Conservation (phyloP, 345 rosid genomes). For the Angophora floribunda region DNA sequence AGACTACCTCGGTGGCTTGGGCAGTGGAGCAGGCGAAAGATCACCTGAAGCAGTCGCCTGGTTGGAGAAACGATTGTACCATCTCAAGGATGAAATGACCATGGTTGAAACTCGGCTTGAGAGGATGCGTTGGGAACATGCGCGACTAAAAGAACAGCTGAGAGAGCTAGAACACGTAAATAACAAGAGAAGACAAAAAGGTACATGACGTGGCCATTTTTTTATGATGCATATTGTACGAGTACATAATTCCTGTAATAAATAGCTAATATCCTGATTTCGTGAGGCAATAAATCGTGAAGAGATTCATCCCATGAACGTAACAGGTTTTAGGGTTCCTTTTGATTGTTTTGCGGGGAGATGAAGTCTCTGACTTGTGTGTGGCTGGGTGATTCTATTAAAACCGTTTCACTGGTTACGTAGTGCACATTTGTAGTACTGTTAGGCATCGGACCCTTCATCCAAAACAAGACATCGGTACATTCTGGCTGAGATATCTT, state of each 20-base stretch:
- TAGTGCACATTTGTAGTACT: not conserved
- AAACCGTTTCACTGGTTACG: not conserved
- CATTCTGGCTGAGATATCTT: not conserved
- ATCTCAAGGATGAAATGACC: slow-evolving; percentile 67
- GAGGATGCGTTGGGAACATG: slow-evolving; percentile 57
- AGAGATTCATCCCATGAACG: not conserved
- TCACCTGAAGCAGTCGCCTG: slow-evolving; percentile 39
- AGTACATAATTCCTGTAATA: not conserved
- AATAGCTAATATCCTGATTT: not conserved
- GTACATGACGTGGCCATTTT: not conserved
- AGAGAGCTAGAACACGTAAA: slow-evolving; percentile 29
- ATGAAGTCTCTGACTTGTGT: not conserved
- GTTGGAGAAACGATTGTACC: slow-evolving; percentile 67
- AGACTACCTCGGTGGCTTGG: slow-evolving; percentile 16
- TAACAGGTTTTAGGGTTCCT: not conserved
- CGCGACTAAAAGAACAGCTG: slow-evolving; percentile 42
- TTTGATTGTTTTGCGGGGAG: not conserved
- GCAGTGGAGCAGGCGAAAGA: slow-evolving; percentile 13
- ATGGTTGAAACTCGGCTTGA: slow-evolving; percentile 70
- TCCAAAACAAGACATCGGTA: not conserved
- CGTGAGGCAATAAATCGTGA: not conserved
- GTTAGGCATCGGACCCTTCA: not conserved
- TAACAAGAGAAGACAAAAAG: not conserved
- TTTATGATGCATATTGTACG: not conserved
- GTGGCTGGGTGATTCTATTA: not conserved